Conservation (phyloP, 1,284 basidiomycete species). For the Leucoagaricus sp. region DNA sequence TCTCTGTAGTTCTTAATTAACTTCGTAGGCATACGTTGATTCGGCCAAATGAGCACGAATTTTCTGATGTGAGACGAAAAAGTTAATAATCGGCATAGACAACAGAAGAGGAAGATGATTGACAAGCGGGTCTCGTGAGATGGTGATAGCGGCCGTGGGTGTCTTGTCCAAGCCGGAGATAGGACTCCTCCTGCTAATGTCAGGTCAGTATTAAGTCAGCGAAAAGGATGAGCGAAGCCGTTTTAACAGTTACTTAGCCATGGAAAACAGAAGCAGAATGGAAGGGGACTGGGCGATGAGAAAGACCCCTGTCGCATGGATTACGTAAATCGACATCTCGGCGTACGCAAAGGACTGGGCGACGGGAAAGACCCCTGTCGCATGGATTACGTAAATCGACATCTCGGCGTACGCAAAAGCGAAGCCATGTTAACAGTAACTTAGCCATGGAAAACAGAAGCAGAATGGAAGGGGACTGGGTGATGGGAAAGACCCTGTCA, state of each 20-base stretch:
- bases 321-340: constrained; percentile 8
- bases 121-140: background rate
- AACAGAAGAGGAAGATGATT: background rate
- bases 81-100: no score
- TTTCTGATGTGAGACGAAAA: no score
- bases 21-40: no score
- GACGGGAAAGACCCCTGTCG: background rate
- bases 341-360: background rate
- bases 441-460: constrained; percentile 3
- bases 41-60: no score
- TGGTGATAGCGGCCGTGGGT: background rate
- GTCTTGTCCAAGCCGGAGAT: no score
- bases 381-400: constrained; percentile 8
- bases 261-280: constrained; percentile 8
- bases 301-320: background rate
- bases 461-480: background rate
- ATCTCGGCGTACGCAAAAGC: background rate
- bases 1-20: no score
- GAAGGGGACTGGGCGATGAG: background rate
- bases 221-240: no score
- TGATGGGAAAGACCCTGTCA: background rate
- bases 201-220: no score
- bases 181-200: no score
- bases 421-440: background rate
- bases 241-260: background rate